Evolutionary conservation across 1,139 yeast species (phyloP), one percentile per base, ranked within the genome.

Genomic region (Entelexis paramagnoliae): DNA sequence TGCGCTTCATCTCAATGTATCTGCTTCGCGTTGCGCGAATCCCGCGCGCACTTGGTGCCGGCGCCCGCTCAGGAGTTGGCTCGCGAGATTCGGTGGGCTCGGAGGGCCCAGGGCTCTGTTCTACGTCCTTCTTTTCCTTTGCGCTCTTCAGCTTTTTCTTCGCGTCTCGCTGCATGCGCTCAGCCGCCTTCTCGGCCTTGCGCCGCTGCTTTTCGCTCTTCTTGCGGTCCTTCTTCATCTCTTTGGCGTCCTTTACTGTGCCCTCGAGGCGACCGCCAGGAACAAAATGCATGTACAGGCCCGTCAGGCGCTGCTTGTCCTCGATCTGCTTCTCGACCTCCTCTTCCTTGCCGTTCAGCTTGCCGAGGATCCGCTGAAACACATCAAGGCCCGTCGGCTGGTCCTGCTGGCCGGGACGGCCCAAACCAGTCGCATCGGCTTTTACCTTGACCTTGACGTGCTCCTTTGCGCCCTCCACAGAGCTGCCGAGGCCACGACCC

Each of bases 341-440:
- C 28, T 55, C 62, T 34, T 63, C 63, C 26, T 61, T 58, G 42
- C 72, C 72, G 55, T 72, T 91, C 56, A 91, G 74, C 62, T 91
- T 76, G 9, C 96, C 96, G 58, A 91, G 72, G 48, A 91, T 78
- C 63, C 94, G 75, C 69, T 93, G 98, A 65, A 91, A 91, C 16
- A 83, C 94, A 66, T 91, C 97, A 48, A 93, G 72, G 1, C 97
- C 97, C 19, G 91, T 84, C 57, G 91, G 80, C 63, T 84, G 94
- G 48, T 89, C 95, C 55, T 79, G 77, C 60, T 82, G 88, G 24
- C 80, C 78, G 51, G 80, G 69, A n/a, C 93, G 85, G 14, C 97
- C 98, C 26, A 89, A 73, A 0, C 97, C 98, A 6, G 79, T 68
- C 54, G 77, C 86, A 62, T 89, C 96, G 48, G 82, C 86, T 65